These are phyloP conservation scores for Solanum chiquidenum DNA, from an alignment of 257 asterid genomes.

Conservation along the genomic window DNA sequence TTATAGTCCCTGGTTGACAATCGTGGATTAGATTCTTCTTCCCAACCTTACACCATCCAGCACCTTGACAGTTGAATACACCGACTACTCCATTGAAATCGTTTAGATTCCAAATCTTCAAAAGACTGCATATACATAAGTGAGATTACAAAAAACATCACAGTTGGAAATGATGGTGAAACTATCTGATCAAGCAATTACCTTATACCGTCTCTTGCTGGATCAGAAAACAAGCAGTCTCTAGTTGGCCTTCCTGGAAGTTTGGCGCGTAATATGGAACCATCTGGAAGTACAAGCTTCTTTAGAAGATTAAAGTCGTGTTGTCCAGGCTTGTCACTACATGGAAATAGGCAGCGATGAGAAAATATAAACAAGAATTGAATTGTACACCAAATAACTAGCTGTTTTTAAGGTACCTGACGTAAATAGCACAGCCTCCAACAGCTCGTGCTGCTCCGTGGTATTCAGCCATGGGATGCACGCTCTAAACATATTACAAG, in stretches of 20 bases:
- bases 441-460: slow-evolving; percentile 93
- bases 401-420: slow-evolving; percentile 31
- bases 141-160: not conserved
- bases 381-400: not conserved
- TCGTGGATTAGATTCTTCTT: slow-evolving; percentile 77
- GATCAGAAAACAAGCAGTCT: slow-evolving; percentile 84
- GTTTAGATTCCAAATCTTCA: slow-evolving; percentile 79
- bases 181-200: not conserved
- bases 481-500: slow-evolving; percentile 28
- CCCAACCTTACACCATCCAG: slow-evolving; percentile 63
- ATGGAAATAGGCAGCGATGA: not conserved
- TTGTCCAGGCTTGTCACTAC: slow-evolving; percentile 90
- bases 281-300: slow-evolving; percentile 86
- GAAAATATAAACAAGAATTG: not conserved
- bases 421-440: slow-evolving; percentile 89
- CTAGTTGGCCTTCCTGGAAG: slow-evolving; percentile 92
- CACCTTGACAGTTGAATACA: slow-evolving; percentile 77
- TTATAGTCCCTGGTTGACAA: slow-evolving; percentile 49
- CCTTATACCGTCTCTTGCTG: slow-evolving; percentile 91
- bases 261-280: slow-evolving; percentile 76
- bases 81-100: slow-evolving; percentile 68
- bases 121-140: slow-evolving; percentile 32
- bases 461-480: slow-evolving; percentile 91
- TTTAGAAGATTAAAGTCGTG: slow-evolving; percentile 66
- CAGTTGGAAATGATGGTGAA: not conserved